A percentile compares a stretch with the other conserved stretches of the same genome.
These are phyloP conservation scores for Gossypium davidsonii DNA, from an alignment of 441 rosid genomes.

Conservation along the genomic window DNA sequence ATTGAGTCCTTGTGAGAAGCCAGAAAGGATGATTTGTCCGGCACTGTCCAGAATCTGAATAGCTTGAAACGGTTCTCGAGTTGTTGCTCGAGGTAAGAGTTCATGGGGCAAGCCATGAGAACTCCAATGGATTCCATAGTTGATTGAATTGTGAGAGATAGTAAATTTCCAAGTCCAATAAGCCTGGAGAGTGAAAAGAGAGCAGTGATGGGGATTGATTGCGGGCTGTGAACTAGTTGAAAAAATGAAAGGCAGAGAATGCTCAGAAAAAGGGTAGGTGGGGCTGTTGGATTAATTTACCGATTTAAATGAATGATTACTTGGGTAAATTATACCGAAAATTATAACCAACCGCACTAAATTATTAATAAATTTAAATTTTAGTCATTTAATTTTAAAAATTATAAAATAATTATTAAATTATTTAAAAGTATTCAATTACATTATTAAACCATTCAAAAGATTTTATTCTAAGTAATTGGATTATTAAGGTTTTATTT, in stretches of 20 bases:
- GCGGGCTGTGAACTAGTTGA: background rate
- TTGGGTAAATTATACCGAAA: no score
- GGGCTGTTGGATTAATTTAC: background rate
- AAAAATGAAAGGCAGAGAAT: background rate
- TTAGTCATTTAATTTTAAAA: no score
- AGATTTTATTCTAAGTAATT: no score
- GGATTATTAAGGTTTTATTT: no score
- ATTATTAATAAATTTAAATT: no score
- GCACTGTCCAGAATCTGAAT: conserved; percentile 41
- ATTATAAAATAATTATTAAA: no score
- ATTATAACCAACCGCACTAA: no score
- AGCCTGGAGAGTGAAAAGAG: background rate
- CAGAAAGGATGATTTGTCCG: conserved; percentile 51
- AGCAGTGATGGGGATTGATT: background rate
- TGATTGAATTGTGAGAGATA: background rate
- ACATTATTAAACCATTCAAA: no score
- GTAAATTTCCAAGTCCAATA: background rate
- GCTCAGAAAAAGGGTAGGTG: background rate
- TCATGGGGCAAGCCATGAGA: conserved; percentile 59
- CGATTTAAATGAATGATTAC: no score
- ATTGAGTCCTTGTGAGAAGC: conserved; percentile 44
- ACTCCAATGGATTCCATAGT: conserved; percentile 66
- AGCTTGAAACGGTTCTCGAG: conserved; percentile 71
- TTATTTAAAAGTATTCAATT: no score
- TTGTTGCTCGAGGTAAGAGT: conserved; percentile 56